Base-by-base conservation (phyloP, 2,329 filamentous ascomycete genomes). In the Ustilaginoidea virens region DNA sequence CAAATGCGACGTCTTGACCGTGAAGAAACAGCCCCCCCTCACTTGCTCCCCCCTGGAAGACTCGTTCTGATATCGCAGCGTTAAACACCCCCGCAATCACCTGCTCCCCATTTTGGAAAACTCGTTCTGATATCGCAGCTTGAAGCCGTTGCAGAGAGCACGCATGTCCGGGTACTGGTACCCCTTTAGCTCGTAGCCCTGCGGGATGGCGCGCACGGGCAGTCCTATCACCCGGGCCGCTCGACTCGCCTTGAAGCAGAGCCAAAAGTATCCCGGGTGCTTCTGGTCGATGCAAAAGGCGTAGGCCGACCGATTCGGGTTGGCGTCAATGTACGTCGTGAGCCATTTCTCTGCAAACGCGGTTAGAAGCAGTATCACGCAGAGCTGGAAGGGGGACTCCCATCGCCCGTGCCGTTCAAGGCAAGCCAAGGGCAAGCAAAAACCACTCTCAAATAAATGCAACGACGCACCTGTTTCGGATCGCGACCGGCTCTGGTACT, bases 71-170 rank as follows among this genome's bases (percentile, higher is more conserved):
- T 69, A 85, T 31, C 86, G 64, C 46, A 87, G 55, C 65, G 96
- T 96, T 66, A 96, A 96, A 5, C 87, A n/a, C n/a, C n/a, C n/a
- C n/a, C n/a, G n/a, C n/a, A n/a, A n/a, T n/a, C 45, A 56, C 33
- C 45, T 45, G 12, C 32, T 37, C 11, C 52, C 52, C 66, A 77
- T 64, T 52, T 75, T 80, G 35, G 64, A 63, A 49, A 85, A 61
- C 49, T 73, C 68, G 38, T 61, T 69, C 44, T 69, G 65, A 46
- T 69, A 85, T 31, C 86, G 64, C 46, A 87, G 55, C 65, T 96
- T 96, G 66, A 96, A 96, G 5, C 87, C 90, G 56, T 98, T 98
- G 63, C 87, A 93, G 37, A 98, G 61, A 27, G 85, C 83, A 41
- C 79, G 70, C 80, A 96, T 93, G 45, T 96, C 86, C 1, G 90